These are phyloP conservation scores for Aspergillus bridgeri DNA, from an alignment of 495 filamentous ascomycete species.

Conservation along the genomic window DNA sequence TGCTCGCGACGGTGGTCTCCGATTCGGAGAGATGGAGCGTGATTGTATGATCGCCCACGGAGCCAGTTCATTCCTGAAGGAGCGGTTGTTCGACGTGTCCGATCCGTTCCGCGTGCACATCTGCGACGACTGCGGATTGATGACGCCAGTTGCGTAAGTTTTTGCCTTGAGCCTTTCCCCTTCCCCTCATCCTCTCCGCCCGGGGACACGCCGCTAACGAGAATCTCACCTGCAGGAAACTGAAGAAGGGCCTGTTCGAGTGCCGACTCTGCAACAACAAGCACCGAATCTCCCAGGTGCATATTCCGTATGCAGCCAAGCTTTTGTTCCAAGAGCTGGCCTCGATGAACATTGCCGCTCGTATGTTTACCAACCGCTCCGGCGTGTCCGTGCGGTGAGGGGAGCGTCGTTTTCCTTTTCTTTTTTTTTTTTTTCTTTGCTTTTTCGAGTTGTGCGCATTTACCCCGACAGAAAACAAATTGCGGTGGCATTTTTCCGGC, in stretches of 20 bases:
- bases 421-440: neutral
- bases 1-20: conserved; percentile 94
- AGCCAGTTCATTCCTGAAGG: conserved; percentile 93
- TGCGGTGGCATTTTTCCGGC: conserved; percentile 25
- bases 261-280: conserved; percentile 98
- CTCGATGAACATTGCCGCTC: conserved; percentile 95
- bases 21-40: conserved; percentile 99
- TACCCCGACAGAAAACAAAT: conserved; percentile 18
- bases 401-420: conserved; percentile 12
- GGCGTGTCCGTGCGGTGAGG: conserved; percentile 45
- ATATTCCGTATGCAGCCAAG: conserved; percentile 98
- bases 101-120: conserved; percentile 99
- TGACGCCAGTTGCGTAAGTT: conserved; percentile 98
- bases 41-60: conserved; percentile 99
- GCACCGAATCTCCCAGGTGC: conserved; percentile 93
- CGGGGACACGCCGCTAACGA: conserved; percentile 19
- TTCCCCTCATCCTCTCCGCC: neutral
- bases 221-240: conserved; percentile 60
- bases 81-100: conserved; percentile 92
- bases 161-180: neutral
- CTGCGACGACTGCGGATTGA: conserved; percentile 97
- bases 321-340: conserved; percentile 96
- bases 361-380: conserved; percentile 83
- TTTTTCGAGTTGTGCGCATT: conserved; percentile 5
- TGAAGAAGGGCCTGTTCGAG: conserved; percentile 91